Percentiles rank a stretch among this genome's conserved stretches.
These are phyloP conservation scores for Plicaturopsis crispa DNA, from an alignment of 768 basidiomycete genomes.

Conservation along the genomic window DNA sequence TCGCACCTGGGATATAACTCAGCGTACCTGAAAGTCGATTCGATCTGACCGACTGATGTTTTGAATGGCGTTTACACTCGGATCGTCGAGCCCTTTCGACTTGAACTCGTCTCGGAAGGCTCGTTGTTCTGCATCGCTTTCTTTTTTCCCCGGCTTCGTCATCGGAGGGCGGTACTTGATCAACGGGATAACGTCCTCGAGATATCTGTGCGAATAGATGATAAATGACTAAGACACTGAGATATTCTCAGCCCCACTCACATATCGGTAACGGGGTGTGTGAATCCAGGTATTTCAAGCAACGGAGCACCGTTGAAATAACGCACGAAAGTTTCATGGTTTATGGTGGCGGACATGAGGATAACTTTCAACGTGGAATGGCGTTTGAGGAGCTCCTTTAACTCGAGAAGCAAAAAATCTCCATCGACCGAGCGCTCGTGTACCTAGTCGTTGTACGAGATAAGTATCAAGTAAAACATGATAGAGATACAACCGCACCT, in stretches of 20 bases:
- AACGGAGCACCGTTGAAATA: constrained; percentile 83
- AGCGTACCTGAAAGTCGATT: constrained; percentile 65
- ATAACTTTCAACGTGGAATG: constrained; percentile 70
- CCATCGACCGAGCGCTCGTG: constrained; percentile 91
- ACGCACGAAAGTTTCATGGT: constrained; percentile 73
- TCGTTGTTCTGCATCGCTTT: constrained; percentile 37
- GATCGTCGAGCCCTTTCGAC: constrained; percentile 45
- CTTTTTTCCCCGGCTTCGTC: constrained; percentile 23
- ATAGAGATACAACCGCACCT: constrained; percentile 37
- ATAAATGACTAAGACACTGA: too few relatives aligned
- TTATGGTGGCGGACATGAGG: constrained; percentile 94
- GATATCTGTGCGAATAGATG: constrained; percentile 56
- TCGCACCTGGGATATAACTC: background rate
- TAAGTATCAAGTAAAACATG: background rate
- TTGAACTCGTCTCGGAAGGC: constrained; percentile 41
- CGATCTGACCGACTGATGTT: constrained; percentile 51
- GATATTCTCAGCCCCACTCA: constrained; percentile 22
- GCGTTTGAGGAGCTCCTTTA: constrained; percentile 63
- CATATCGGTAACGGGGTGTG: constrained; percentile 73
- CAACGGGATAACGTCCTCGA: constrained; percentile 68
- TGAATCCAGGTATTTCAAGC: constrained; percentile 76
- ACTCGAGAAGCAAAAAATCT: constrained; percentile 81
- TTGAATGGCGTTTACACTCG: constrained; percentile 46
- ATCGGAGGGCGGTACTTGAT: constrained; percentile 48
- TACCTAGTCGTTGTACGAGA: constrained; percentile 38